Evolutionary conservation across 352 stramenopile genomes (phyloP).

Genomic region (Globisporangium iwayamae): DNA sequence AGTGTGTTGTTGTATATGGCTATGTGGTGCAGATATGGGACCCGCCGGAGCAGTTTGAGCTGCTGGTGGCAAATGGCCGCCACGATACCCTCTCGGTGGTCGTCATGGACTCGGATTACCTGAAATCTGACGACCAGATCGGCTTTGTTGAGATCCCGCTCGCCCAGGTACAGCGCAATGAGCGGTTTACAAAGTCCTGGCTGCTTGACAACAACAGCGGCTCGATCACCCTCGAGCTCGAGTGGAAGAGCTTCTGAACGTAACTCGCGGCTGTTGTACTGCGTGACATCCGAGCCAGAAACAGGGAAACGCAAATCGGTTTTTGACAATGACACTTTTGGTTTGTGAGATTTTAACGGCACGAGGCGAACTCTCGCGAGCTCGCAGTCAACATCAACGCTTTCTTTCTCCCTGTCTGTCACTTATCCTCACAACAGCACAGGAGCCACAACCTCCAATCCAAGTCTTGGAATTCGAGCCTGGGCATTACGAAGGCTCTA

Average conservation of each 20-base stretch:
- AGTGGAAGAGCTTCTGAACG: constrained; percentile 39
- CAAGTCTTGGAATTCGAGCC: background rate
- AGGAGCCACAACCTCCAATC: too few species aligned
- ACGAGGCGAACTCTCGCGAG: background rate
- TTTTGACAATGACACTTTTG: background rate
- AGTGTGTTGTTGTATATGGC: background rate
- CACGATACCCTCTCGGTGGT: constrained; percentile 36
- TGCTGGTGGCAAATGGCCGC: constrained; percentile 35
- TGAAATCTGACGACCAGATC: constrained; percentile 44
- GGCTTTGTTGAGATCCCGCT: constrained; percentile 36
- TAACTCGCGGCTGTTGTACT: background rate
- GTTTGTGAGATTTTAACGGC: constrained; percentile 3
- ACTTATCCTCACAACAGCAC: background rate
- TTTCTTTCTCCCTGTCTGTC: background rate
- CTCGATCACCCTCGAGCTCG: constrained; percentile 34
- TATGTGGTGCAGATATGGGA: constrained; percentile 38
- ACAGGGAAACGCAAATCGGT: background rate
- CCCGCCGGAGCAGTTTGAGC: constrained; percentile 37
- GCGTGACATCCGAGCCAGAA: background rate
- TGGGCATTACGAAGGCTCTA: background rate
- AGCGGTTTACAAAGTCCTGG: constrained; percentile 29
- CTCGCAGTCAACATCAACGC: constrained; percentile 6
- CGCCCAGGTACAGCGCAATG: constrained; percentile 31
- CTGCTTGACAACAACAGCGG: constrained; percentile 33
- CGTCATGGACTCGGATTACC: constrained; percentile 48